These are phyloP conservation scores for Harringtonia lauricola DNA, from an alignment of 2,329 filamentous ascomycete species.

Conservation along the genomic window DNA sequence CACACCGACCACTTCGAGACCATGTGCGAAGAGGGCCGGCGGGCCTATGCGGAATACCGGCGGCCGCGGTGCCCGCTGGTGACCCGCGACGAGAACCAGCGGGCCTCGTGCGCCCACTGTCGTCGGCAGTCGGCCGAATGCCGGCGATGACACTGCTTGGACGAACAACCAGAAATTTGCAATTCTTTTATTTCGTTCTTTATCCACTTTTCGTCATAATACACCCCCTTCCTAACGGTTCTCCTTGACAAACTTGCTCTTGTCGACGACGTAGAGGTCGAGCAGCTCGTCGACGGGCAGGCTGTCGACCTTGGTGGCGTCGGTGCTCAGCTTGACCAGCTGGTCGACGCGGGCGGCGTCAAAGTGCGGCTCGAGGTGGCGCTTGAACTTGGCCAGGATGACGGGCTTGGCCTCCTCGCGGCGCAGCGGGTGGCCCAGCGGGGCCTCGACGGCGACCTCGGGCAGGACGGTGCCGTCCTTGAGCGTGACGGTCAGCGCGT, in stretches of 20 bases:
- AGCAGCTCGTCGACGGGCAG: conserved; percentile 90
- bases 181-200: background rate
- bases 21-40: too few relatives aligned
- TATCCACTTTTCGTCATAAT: background rate
- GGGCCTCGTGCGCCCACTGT: too few relatives aligned
- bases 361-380: conserved; percentile 80
- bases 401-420: conserved; percentile 96
- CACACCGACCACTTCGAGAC: too few relatives aligned
- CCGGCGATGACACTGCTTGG: too few relatives aligned
- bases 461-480: conserved; percentile 88
- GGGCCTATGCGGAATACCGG: too few relatives aligned
- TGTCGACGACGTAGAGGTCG: conserved; percentile 61
- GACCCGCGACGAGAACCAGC: too few relatives aligned
- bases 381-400: conserved; percentile 91
- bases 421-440: conserved; percentile 80
- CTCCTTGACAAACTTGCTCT: conserved; percentile 42
- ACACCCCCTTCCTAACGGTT: conserved; percentile 6
- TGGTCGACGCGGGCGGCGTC: conserved; percentile 65
- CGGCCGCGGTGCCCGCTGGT: too few relatives aligned
- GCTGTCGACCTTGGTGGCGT: conserved; percentile 63
- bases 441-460: conserved; percentile 87
- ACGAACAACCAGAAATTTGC: too few relatives aligned
- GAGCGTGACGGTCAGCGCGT: conserved; percentile 87
- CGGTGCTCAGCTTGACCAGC: conserved; percentile 68
- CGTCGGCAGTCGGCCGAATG: too few relatives aligned